Base-by-base conservation (phyloP, 2,329 filamentous ascomycete species). In the Aspergillus sp. region DNA sequence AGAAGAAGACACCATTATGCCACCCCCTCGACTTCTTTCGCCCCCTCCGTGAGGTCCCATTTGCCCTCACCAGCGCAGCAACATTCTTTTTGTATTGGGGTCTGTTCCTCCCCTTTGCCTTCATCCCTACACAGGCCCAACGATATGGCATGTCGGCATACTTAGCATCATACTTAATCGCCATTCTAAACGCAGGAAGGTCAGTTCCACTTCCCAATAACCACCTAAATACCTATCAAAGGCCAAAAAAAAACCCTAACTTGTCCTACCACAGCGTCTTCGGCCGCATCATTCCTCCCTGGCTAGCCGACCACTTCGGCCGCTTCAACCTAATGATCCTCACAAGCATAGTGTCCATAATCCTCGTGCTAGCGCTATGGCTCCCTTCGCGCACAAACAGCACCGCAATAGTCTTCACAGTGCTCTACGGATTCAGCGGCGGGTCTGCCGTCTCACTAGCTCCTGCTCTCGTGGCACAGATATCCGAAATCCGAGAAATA, bases 361-460 rank as follows among this genome's bases (percentile, higher is more conserved):
- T 61, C 22, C 47, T 58, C 27, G 59, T 61, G 6, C 69, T 86
- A 0, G 81, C 78, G 27, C 70, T 88, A 2, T 83, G 85, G 84
- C 73, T 86, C 4, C 80, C 81, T 1, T 79, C 77, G 11, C 75
- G 74, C 3, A 77, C 77, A 39, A 82, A 86, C 9, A 80, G 81
- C 0, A 80, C 83, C 1, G 83, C 87, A 57, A 80, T 90, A 50
- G 78, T 85, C 37, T 91, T 89, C 70, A 80, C 83, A 12, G 78
- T 82, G n/a, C 72, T 90, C 6, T 91, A 89, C 63, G 89, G 88
- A 17, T 89, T 91, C 69, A 81, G 81, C 13, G 87, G 84, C 0
- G 89, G 89, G 12, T 83, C 84, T 2, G 89, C 86, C 64, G 83
- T 89, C 37, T 83, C 83, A 0, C 75, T 91, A 17, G 78, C 79